phyloP scores from a whole-genome alignment of 495 filamentous ascomycete species.

The Hypoxylon crocopeplum region DNA sequence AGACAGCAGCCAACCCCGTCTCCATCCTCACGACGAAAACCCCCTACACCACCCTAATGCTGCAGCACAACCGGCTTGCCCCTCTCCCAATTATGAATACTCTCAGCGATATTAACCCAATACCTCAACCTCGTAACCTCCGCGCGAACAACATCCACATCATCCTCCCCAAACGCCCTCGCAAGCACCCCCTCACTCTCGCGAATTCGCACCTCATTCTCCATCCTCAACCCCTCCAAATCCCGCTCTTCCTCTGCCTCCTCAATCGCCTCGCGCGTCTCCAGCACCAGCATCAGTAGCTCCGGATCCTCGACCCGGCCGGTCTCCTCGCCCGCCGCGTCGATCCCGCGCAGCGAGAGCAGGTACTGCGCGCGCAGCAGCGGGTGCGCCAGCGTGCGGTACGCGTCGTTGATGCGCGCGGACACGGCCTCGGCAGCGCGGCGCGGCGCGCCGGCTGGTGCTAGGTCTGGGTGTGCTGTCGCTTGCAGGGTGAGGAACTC shows the following conservation, averaged over 20 bases:
- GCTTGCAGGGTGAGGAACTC: slow-evolving; percentile 89
- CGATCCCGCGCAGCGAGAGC: slow-evolving; percentile 71
- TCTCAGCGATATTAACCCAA: slow-evolving; percentile 88
- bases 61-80: slow-evolving; percentile 71
- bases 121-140: slow-evolving; percentile 84
- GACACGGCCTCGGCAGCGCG: slow-evolving; percentile 73
- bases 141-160: slow-evolving; percentile 68
- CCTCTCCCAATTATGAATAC: slow-evolving; percentile 79
- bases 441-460: slow-evolving; percentile 38
- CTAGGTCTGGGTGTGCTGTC: slow-evolving; percentile 76
- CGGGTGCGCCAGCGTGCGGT: slow-evolving; percentile 78
- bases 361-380: slow-evolving; percentile 86
- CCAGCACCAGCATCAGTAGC: slow-evolving; percentile 86
- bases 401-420: slow-evolving; percentile 85
- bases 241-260: slow-evolving; percentile 69
- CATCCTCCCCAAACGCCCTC: slow-evolving; percentile 67
- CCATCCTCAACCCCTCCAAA: slow-evolving; percentile 63
- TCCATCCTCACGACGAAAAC: too few relatives aligned
- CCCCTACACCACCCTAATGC: slow-evolving; percentile 53
- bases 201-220: slow-evolving; percentile 72
- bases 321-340: slow-evolving; percentile 78
- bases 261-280: slow-evolving; percentile 84
- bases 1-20: too few relatives aligned
- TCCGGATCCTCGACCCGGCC: slow-evolving; percentile 72
- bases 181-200: slow-evolving; percentile 65